These are phyloP conservation scores for Mycena amicta DNA, from an alignment of 768 basidiomycete genomes.

Conservation along the genomic window DNA sequence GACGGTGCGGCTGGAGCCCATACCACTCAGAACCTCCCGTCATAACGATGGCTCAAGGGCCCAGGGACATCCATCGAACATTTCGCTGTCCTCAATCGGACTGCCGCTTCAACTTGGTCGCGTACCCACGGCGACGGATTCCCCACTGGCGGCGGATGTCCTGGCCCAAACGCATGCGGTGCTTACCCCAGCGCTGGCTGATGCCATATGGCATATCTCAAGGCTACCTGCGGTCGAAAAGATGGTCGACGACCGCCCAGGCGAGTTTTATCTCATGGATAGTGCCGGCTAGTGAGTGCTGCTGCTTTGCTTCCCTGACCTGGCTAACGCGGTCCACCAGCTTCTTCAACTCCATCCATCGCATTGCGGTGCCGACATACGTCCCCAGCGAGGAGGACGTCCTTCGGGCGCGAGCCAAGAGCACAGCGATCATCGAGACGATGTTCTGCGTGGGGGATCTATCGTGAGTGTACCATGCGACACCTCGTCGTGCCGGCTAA, in stretches of 20 bases:
- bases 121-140: background rate
- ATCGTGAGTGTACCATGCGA: background rate
- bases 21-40: too few relatives aligned
- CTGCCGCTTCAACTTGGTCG: background rate
- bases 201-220: conserved; percentile 54
- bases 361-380: conserved; percentile 62
- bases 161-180: conserved; percentile 45
- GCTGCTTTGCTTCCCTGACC: background rate
- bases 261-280: conserved; percentile 83
- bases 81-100: too few relatives aligned
- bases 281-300: conserved; percentile 17
- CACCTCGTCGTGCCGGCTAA: conserved; percentile 44
- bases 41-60: too few relatives aligned
- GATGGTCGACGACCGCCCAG: conserved; percentile 34
- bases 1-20: too few relatives aligned
- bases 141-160: conserved; percentile 2
- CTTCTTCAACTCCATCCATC: conserved; percentile 71
- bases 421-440: conserved; percentile 79
- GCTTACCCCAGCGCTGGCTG: conserved; percentile 46
- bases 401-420: conserved; percentile 75
- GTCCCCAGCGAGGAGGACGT: conserved; percentile 78
- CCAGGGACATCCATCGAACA: too few relatives aligned
- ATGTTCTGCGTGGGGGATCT: conserved; percentile 56
- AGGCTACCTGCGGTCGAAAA: conserved; percentile 44
- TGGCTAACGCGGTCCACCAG: background rate